Evolutionary conservation across 495 filamentous ascomycete genomes (phyloP).

Genomic region (Beverwykella pulmonaria): DNA sequence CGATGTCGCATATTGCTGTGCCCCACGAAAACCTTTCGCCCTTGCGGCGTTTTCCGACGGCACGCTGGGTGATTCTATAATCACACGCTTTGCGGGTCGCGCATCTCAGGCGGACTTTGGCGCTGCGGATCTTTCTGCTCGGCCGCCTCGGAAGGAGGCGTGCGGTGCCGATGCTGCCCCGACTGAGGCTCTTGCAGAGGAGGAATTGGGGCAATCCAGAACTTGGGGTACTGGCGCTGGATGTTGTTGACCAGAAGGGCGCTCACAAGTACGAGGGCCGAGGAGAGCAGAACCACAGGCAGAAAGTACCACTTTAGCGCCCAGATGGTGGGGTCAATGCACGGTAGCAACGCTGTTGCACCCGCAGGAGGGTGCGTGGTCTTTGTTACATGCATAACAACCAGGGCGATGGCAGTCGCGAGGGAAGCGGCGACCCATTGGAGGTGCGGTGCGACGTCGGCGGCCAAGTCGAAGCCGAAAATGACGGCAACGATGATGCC

Average conservation of each 20-base stretch:
- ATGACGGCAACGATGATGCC: constrained; percentile 22
- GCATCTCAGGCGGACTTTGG: background rate
- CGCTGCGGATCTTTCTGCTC: background rate
- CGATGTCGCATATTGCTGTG: background rate
- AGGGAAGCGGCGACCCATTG: constrained; percentile 27
- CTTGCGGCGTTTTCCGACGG: background rate
- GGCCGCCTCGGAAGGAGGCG: background rate
- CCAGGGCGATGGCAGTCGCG: constrained; percentile 20
- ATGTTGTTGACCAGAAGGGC: constrained; percentile 37
- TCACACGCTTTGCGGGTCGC: background rate
- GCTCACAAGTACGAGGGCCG: constrained; percentile 21
- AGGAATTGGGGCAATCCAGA: constrained; percentile 23
- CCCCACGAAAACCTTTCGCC: background rate
- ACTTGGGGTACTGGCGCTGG: constrained; percentile 32
- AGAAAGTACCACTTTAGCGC: constrained; percentile 25
- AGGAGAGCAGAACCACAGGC: constrained; percentile 23
- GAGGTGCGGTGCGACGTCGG: background rate
- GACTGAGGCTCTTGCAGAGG: background rate
- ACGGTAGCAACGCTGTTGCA: constrained; percentile 26
- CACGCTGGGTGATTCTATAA: background rate
- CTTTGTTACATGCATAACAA: constrained; percentile 29
- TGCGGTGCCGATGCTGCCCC: background rate
- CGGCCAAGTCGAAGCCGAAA: constrained; percentile 15
- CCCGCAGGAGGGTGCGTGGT: constrained; percentile 34
- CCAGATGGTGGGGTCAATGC: constrained; percentile 8